Conservation (phyloP, 257 asterid genomes). For the Solanum raphanifolium region DNA sequence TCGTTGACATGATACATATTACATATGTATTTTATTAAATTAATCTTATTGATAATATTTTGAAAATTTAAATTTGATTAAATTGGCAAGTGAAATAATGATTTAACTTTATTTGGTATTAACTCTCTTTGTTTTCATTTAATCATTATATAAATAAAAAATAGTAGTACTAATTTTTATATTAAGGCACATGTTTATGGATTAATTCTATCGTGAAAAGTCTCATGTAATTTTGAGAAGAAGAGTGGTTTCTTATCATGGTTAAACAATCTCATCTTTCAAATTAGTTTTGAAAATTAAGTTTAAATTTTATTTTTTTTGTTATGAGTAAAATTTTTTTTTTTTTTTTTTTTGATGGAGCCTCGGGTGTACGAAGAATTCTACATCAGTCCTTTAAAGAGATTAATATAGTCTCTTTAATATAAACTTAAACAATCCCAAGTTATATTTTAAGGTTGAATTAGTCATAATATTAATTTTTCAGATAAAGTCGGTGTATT, state of each 20-base stretch:
- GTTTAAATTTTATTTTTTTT: too few species aligned
- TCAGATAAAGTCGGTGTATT: not conserved
- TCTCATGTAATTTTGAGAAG: not conserved
- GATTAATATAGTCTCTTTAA: not conserved
- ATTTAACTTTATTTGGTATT: not conserved
- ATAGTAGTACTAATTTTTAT: too few species aligned
- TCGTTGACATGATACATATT: not conserved
- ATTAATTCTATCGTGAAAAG: not conserved
- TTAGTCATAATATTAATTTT: not conserved
- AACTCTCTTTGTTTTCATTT: not conserved
- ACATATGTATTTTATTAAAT: too few species aligned
- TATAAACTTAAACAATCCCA: not conserved
- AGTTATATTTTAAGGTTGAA: not conserved
- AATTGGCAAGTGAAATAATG: not conserved
- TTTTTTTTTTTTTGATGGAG: too few species aligned
- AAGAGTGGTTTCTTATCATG: not conserved
- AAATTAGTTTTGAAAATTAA: too few species aligned
- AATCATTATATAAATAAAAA: too few species aligned
- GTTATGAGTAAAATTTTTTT: too few species aligned
- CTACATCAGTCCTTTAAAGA: not conserved
- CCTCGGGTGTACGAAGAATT: not conserved
- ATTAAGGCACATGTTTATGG: not conserved
- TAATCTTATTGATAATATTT: too few species aligned
- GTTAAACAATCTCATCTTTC: not conserved
- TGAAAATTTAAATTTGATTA: too few species aligned